Evolutionary conservation across 2,329 filamentous ascomycete species (phyloP).

Genomic region (Ophiostoma himal-ulmi): DNA sequence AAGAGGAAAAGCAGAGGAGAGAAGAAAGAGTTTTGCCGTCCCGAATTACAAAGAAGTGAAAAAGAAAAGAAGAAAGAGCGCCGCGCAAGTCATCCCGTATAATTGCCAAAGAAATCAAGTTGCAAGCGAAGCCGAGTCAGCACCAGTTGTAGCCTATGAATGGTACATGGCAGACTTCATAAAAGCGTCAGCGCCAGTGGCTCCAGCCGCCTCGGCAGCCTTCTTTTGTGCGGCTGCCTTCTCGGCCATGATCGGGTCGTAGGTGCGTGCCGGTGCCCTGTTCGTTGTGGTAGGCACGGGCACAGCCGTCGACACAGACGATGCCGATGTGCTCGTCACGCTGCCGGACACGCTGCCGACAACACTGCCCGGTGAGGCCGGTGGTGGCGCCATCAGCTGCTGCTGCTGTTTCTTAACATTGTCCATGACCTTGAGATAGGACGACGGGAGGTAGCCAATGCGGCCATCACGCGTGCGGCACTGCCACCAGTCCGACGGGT

Average conservation of each 20-base stretch:
- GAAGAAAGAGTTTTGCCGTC: background rate
- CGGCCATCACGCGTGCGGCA: constrained; percentile 85
- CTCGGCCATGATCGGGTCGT: constrained; percentile 25
- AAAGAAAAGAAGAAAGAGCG: background rate
- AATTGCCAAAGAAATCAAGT: background rate
- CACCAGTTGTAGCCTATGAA: constrained; percentile 29
- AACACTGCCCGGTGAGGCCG: constrained; percentile 30
- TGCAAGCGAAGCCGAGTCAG: background rate
- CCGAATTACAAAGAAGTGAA: background rate
- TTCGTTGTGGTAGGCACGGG: constrained; percentile 27
- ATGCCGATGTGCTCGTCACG: constrained; percentile 36
- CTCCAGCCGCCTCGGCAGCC: constrained; percentile 31
- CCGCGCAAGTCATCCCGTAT: background rate
- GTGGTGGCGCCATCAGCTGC: constrained; percentile 22
- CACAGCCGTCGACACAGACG: constrained; percentile 1
- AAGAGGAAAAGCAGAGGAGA: background rate
- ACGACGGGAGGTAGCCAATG: constrained; percentile 84
- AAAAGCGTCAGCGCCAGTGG: constrained; percentile 47
- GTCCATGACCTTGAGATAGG: constrained; percentile 58
- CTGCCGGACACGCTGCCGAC: constrained; percentile 52
- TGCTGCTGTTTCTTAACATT: constrained; percentile 11
- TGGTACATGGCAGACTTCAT: constrained; percentile 56
- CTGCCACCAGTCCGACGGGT: constrained; percentile 94
- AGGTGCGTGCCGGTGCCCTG: background rate
- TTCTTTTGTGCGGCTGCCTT: constrained; percentile 25